These are phyloP conservation scores for Acidomyces sp. DNA, from an alignment of 495 filamentous ascomycete species.

Conservation along the genomic window DNA sequence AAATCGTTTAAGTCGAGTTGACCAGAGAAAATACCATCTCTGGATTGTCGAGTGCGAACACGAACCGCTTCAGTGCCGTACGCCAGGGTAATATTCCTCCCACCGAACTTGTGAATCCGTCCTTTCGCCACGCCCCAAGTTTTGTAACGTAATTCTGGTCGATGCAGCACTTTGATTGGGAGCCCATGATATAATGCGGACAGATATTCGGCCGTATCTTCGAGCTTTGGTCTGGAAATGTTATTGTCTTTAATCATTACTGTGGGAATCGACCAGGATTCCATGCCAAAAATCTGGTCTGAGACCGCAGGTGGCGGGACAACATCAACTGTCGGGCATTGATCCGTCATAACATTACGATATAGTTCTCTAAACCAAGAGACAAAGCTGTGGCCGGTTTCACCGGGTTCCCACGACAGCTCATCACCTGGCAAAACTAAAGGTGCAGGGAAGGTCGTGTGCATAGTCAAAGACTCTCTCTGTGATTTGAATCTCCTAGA, in stretches of 20 bases:
- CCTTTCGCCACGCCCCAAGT: slow-evolving; percentile 30
- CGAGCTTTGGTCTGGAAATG: slow-evolving; percentile 11
- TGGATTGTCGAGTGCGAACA: slow-evolving; percentile 40
- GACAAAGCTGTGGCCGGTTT: slow-evolving; percentile 44
- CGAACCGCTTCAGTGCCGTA: slow-evolving; percentile 31
- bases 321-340: slow-evolving; percentile 43
- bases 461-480: too few species aligned
- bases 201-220: slow-evolving; percentile 41
- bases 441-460: slow-evolving; percentile 42
- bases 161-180: slow-evolving; percentile 34
- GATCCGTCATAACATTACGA: slow-evolving; percentile 40
- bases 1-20: slow-evolving; percentile 54
- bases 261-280: slow-evolving; percentile 28
- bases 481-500: too few species aligned
- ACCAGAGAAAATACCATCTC: slow-evolving; percentile 34
- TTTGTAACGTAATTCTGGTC: slow-evolving; percentile 30
- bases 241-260: neutral
- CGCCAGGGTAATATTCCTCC: slow-evolving; percentile 33
- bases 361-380: slow-evolving; percentile 38
- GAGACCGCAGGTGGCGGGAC: slow-evolving; percentile 32
- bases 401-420: slow-evolving; percentile 40
- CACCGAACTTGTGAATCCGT: neutral
- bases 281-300: slow-evolving; percentile 26
- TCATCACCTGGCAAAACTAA: slow-evolving; percentile 49
- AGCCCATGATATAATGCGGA: slow-evolving; percentile 49